Evolutionary conservation across 768 basidiomycete species (phyloP).

Genomic region (Amanita jacksonii): DNA sequence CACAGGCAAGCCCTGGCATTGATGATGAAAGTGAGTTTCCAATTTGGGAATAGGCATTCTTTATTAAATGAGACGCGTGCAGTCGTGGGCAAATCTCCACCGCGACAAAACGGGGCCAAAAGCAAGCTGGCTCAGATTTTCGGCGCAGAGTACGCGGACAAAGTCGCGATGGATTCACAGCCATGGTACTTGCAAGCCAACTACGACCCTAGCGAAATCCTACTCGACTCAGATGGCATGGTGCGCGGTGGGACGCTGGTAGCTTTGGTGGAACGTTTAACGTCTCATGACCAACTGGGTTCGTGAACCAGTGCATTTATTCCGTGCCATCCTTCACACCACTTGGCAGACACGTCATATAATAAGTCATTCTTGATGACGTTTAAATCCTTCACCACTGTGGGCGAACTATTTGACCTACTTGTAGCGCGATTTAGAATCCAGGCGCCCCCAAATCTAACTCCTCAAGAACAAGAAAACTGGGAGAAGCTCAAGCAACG

Average conservation of each 20-base stretch:
- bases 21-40: conserved; percentile 31
- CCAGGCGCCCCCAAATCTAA: conserved; percentile 59
- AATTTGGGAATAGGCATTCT: background rate
- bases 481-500: conserved; percentile 86
- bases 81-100: conserved; percentile 21
- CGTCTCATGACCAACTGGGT: conserved; percentile 86
- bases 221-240: conserved; percentile 75
- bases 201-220: conserved; percentile 70
- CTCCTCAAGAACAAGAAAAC: conserved; percentile 50
- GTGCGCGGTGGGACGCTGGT: conserved; percentile 82
- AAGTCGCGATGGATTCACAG: conserved; percentile 32
- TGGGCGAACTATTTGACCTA: conserved; percentile 74
- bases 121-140: conserved; percentile 63
- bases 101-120: conserved; percentile 22
- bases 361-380: conserved; percentile 91
- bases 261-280: conserved; percentile 83
- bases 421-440: conserved; percentile 77
- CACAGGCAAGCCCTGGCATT: conserved; percentile 12
- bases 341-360: conserved; percentile 56
- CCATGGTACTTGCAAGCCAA: conserved; percentile 87
- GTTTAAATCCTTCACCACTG: conserved; percentile 86
- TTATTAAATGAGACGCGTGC: conserved; percentile 3
- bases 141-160: conserved; percentile 43
- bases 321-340: conserved; percentile 5
- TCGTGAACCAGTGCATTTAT: conserved; percentile 16